phyloP scores from a whole-genome alignment of 1,139 yeast species.

The Lodderomyces theae region DNA sequence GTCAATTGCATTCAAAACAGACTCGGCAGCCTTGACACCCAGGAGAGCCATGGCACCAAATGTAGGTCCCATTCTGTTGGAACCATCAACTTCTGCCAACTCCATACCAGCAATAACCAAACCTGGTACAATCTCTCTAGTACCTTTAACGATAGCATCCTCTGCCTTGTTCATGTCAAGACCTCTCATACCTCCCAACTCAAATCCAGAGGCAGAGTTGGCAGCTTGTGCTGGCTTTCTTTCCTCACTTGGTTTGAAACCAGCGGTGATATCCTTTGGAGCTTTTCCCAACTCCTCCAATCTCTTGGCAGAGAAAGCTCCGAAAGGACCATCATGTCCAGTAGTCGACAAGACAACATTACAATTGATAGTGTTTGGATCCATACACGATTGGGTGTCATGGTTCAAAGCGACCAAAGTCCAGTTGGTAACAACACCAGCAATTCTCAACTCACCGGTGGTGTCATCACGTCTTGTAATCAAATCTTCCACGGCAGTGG shows the following conservation, averaged over 20 bases:
- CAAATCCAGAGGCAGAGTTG: constrained; percentile 30
- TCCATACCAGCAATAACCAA: constrained; percentile 82
- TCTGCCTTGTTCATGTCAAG: constrained; percentile 78
- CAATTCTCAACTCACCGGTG: constrained; percentile 59
- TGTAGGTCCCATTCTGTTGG: constrained; percentile 83
- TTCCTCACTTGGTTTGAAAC: constrained; percentile 11
- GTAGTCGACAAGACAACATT: constrained; percentile 70
- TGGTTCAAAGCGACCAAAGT: constrained; percentile 75
- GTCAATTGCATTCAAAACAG: constrained; percentile 51
- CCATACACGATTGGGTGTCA: constrained; percentile 79
- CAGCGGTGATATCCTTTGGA: constrained; percentile 20
- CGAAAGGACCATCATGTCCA: constrained; percentile 84
- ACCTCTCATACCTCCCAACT: constrained; percentile 73
- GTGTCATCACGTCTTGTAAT: constrained; percentile 63
- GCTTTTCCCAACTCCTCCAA: constrained; percentile 33
- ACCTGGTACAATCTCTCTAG: constrained; percentile 69
- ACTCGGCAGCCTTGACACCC: constrained; percentile 75
- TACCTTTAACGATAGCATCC: constrained; percentile 70
- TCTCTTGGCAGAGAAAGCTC: constrained; percentile 69
- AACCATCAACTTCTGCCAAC: constrained; percentile 72
- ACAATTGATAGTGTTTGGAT: constrained; percentile 76
- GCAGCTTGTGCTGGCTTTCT: constrained; percentile 2
- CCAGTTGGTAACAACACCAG: constrained; percentile 85
- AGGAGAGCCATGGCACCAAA: constrained; percentile 80
- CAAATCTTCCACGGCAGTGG: constrained; percentile 78